Evolutionary conservation across 106 monocot species (phyloP).

Genomic region (Allium cepa): DNA sequence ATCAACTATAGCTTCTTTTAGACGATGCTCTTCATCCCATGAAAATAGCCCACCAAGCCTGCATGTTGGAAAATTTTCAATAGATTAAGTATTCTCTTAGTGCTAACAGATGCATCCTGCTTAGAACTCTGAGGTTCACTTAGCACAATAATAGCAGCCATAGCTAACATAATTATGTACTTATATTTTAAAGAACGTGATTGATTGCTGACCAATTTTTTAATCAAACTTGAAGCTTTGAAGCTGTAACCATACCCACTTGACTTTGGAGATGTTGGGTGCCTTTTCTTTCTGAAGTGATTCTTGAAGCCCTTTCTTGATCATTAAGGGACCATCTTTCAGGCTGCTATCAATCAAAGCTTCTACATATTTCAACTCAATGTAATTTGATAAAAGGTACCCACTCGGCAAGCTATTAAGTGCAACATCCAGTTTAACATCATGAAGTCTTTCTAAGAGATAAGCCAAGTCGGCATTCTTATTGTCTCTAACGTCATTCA

Average conservation of each 20-base stretch:
- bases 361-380: slow-evolving; percentile 60
- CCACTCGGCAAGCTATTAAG: slow-evolving; percentile 31
- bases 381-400: slow-evolving; percentile 46
- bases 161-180: slow-evolving; percentile 67
- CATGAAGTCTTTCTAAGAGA: slow-evolving; percentile 12
- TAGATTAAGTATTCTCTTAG: slow-evolving; percentile 75
- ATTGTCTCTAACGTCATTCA: slow-evolving; percentile 14
- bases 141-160: slow-evolving; percentile 60
- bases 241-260: slow-evolving; percentile 19
- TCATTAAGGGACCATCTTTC: slow-evolving; percentile 71
- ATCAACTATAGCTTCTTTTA: slow-evolving; percentile 85
- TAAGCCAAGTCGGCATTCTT: slow-evolving; percentile 14
- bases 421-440: slow-evolving; percentile 13
- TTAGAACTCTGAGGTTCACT: slow-evolving; percentile 60
- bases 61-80: slow-evolving; percentile 74
- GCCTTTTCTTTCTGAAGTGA: slow-evolving; percentile 61
- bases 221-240: slow-evolving; percentile 51
- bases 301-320: slow-evolving; percentile 94
- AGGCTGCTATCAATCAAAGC: slow-evolving; percentile 58
- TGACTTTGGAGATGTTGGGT: slow-evolving; percentile 39
- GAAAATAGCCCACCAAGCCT: slow-evolving; percentile 68
- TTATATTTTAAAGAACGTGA: slow-evolving; percentile 55
- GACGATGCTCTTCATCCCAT: slow-evolving; percentile 90
- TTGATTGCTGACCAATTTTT: slow-evolving; percentile 49
- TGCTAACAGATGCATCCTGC: slow-evolving; percentile 88